Evolutionary conservation across 1,284 basidiomycete genomes (phyloP).

Genomic region (Xerocomus amazonicus): DNA sequence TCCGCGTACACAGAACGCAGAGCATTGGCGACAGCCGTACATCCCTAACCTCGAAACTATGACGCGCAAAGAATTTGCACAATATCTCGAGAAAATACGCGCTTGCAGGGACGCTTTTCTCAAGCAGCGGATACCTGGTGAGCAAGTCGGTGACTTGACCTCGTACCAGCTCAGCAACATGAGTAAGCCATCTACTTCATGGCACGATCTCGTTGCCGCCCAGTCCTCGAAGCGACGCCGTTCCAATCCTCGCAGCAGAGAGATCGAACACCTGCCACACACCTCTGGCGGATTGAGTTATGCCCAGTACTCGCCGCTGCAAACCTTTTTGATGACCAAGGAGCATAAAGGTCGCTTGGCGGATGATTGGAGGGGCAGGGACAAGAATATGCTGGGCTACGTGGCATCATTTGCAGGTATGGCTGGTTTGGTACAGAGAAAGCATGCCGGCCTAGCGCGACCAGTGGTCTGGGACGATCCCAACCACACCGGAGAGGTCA

Average conservation of each 20-base stretch:
- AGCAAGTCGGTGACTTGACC: constrained; percentile 13
- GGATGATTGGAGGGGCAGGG: constrained; percentile 22
- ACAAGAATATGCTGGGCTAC: constrained; percentile 15
- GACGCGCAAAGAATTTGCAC: constrained; percentile 49
- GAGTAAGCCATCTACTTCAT: constrained; percentile 29
- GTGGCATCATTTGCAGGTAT: constrained; percentile 34
- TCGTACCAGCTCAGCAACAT: constrained; percentile 34
- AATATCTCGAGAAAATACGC: constrained; percentile 56
- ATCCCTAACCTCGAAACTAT: constrained; percentile 47
- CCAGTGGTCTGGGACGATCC: constrained; percentile 32
- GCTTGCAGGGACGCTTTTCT: constrained; percentile 49
- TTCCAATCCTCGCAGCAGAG: constrained; percentile 31
- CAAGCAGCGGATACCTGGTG: constrained; percentile 34
- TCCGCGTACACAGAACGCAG: constrained; percentile 9
- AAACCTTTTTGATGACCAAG: constrained; percentile 48
- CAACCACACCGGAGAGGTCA: constrained; percentile 26
- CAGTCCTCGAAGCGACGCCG: constrained; percentile 35
- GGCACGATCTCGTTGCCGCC: constrained; percentile 35
- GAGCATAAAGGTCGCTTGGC: constrained; percentile 59
- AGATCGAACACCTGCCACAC: constrained; percentile 65
- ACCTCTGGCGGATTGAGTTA: constrained; percentile 61
- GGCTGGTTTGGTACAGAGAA: constrained; percentile 27
- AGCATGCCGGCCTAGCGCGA: constrained; percentile 14
- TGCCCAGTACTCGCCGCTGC: constrained; percentile 47
- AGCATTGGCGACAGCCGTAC: constrained; percentile 21